Evolutionary conservation across 495 filamentous ascomycete genomes (phyloP), one percentile per base, ranked within the genome.

Genomic region (Saxophila tyrrhenica): DNA sequence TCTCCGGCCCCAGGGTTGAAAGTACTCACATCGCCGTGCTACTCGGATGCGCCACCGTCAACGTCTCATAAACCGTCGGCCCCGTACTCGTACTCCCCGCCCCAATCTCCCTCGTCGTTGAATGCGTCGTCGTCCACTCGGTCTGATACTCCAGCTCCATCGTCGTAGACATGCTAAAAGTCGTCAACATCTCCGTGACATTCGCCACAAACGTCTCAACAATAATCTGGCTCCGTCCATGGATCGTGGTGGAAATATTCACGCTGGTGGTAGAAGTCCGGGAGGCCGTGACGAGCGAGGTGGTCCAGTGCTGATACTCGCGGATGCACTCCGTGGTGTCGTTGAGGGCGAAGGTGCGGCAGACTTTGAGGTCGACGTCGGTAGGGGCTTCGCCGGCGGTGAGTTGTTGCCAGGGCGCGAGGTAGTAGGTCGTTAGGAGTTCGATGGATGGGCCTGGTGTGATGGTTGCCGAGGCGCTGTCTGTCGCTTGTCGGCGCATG

Each of bases 341-440:
- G 38, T 62, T 54, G 17, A 3, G 15, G 16, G 50, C 39, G 25
- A 52, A 29, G n/a, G 52, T 56, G 1, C 51, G 57, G 52, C 65
- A 70, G 16, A 70, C 54, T 50, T 63, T 62, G 41, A 58, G 50
- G 25, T 60, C 62, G 42, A 67, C 54, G 39, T 66, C 60, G 10
- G 52, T 47, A 2, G 66, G 61, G 1, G 61, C 55, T 8, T 52
- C 55, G n/a, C 57, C 65, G 17, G 44, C 50, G 0, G 60, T 66
- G 19, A 69, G 57, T 1, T 59, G 48, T 25, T 69, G 60, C 66
- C 66, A 69, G 0, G 66, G 65, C 2, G 65, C 66, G 17, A 65
- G 29, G 42, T 64, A 66, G 53, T 62, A 69, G 1, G 66, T 70
- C 19, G 64, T 67, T 20, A 62, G 43, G 1, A 51, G 63, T 22